Base-by-base conservation (phyloP, 805 yeast species). In the Metschnikowia cubensis region DNA sequence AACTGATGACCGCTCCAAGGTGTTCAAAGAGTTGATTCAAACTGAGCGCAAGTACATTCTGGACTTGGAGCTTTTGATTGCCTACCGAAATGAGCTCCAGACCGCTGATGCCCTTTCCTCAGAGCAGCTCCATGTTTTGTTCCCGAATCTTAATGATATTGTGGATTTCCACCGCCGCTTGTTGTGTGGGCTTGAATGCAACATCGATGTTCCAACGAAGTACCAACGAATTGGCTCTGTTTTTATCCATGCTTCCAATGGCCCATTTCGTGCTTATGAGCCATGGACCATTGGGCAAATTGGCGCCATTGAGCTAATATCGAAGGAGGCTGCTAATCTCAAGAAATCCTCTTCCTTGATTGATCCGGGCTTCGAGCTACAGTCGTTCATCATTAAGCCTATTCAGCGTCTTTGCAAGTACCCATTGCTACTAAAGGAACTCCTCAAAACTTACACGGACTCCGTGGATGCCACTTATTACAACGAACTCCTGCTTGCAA, bases 361-460 rank as follows among this genome's bases (percentile, higher is more conserved):
- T 52, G 92, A 84, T 56, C 92, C 94, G 25, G 86, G 89, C 39
- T 84, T 90, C 63, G 99, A 92, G 66, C 75, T 94, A 48, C 98
- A 88, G 64, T 84, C 92, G 45, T 88, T 88, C 67, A 75, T 94
- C 38, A 81, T 94, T 59, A 94, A 92, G 66, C 99, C 99, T 0
- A 89, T 94, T 35, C 99, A 94, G 72, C 80, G 99, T 55, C 77
- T 94, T n/a, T 89, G 97, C 75, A 89, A 91, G 65, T 94, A 94
- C 67, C 99, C 98, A 1, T 70, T 94, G 46, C 74, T 94, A 44
- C 69, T 94, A 47, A 82, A 80, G 59, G 94, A 89, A 62, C 74
- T 94, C 47, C 65, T 88, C 45, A 89, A 89, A 63, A 65, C 75
- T 45, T 80, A 89, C 10, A 50, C 63, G 2, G 64, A 69, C 10